phyloP scores from a whole-genome alignment of 2,329 filamentous ascomycete genomes.

The Exophiala xenobiotica region DNA sequence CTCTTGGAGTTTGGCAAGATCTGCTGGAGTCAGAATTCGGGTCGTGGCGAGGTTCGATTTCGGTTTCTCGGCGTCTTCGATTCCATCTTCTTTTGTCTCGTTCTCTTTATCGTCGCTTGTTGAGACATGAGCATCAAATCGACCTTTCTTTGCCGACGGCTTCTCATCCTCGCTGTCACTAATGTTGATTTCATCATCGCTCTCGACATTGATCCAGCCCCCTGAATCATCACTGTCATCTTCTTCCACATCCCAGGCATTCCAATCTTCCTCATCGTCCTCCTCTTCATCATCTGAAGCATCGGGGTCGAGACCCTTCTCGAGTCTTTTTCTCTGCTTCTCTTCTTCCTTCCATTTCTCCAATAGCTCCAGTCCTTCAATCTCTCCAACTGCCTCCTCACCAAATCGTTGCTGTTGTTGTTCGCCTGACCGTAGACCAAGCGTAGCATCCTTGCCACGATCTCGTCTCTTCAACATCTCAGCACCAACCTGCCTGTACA shows the following conservation, averaged over 20 bases:
- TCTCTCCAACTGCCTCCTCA: slow-evolving; percentile 74
- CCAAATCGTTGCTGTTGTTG: slow-evolving; percentile 77
- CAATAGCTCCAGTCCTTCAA: slow-evolving; percentile 88
- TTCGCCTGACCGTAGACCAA: slow-evolving; percentile 74
- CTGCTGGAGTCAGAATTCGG: slow-evolving; percentile 89
- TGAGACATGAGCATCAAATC: slow-evolving; percentile 43
- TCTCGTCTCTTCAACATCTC: slow-evolving; percentile 87
- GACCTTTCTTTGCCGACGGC: slow-evolving; percentile 63
- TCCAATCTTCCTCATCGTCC: slow-evolving; percentile 57
- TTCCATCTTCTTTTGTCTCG: slow-evolving; percentile 30
- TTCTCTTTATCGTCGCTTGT: slow-evolving; percentile 42
- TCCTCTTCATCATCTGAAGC: slow-evolving; percentile 60
- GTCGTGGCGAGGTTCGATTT: slow-evolving; percentile 80
- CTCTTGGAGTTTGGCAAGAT: slow-evolving; percentile 91
- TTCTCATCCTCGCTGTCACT: slow-evolving; percentile 74
- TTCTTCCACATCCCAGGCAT: slow-evolving; percentile 61
- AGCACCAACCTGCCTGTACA: slow-evolving; percentile 88
- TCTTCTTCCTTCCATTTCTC: slow-evolving; percentile 94
- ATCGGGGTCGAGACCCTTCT: slow-evolving; percentile 64
- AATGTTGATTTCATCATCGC: slow-evolving; percentile 73
- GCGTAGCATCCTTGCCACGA: slow-evolving; percentile 84
- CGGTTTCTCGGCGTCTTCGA: slow-evolving; percentile 29
- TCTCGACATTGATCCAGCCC: slow-evolving; percentile 89
- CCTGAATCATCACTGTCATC: slow-evolving; percentile 69
- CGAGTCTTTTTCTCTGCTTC: slow-evolving; percentile 68